Conservation (phyloP, 208 protist species). For the Polymyxa betae region DNA sequence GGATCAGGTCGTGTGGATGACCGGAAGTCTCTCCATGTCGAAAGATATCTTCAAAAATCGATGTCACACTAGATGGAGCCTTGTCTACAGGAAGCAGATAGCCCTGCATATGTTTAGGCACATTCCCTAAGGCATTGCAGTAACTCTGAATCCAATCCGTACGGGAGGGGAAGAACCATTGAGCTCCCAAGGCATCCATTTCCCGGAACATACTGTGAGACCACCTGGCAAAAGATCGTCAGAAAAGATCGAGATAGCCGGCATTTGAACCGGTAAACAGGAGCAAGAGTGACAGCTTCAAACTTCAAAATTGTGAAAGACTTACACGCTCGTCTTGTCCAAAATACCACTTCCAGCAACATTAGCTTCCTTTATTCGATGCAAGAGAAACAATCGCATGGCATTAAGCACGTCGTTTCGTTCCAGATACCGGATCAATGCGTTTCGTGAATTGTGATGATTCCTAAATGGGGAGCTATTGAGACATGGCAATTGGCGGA, state of each 20-base stretch:
- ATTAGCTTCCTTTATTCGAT: conserved; percentile 30
- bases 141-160: neutral
- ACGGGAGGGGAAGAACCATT: conserved; percentile 40
- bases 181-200: conserved; percentile 26
- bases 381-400: conserved; percentile 44
- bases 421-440: conserved; percentile 27
- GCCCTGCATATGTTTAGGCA: neutral
- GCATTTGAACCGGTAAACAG: too few relatives aligned
- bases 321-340: conserved; percentile 30
- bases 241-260: neutral
- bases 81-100: conserved; percentile 37
- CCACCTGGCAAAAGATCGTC: conserved; percentile 19
- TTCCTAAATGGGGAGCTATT: too few relatives aligned
- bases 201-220: conserved; percentile 53
- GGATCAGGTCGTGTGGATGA: neutral
- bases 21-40: neutral
- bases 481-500: too few relatives aligned
- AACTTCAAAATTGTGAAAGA: too few relatives aligned
- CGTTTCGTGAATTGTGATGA: too few relatives aligned
- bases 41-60: conserved; percentile 43
- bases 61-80: neutral
- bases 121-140: neutral
- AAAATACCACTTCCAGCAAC: conserved; percentile 31
- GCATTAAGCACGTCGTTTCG: conserved; percentile 27
- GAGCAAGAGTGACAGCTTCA: too few relatives aligned